Base-by-base conservation (phyloP, 345 rosid species). In the Nasturtium officinale region DNA sequence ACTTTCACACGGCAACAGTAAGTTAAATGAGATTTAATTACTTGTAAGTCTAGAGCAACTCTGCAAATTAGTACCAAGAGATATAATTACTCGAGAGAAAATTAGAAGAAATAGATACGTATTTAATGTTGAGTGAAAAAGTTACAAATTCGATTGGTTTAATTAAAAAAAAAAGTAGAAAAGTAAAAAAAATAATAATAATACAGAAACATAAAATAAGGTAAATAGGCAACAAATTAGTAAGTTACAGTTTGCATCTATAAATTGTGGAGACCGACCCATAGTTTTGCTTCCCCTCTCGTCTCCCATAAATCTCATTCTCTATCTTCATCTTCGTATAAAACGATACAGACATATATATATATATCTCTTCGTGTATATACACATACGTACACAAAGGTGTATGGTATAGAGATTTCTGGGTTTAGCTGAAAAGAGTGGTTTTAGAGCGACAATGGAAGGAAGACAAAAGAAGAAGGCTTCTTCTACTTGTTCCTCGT, bases 391-490 rank as follows among this genome's bases (percentile, higher is more conserved):
- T 28, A 64, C 56, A 7, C 18, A 61, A 1, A 28, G 5, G 29
- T 13, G 11, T n/a, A 61, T 30, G 52, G 12, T 55, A 46, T 42
- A 63, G 20, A 77, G 61, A 63, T 45, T 45, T 5, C 35, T 61
- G 61, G 74, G 60, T 61, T 78, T 68, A 62, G 75, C 46, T 57
- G 9, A 68, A 38, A 38, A 25, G 55, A 63, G 69, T 23, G 69
- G 32, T 48, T 69, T 75, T 46, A 28, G 25, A 69, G 71, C 29
- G 67, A 50, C 16, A 65, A 91, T 89, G 96, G 96, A 89, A 72
- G 85, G 82, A 74, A 77, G 30, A 51, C 28, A 26, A 3, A 58
- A 77, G 68, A 74, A 78, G 63, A 86, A 83, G 61, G 84, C 66
- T 28, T 77, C 61, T 10, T 12, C 56, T 2, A 61, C 86, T 2